Base-by-base conservation (phyloP, 169 alveolate species). In the Cryptosporidium viatorum region DNA sequence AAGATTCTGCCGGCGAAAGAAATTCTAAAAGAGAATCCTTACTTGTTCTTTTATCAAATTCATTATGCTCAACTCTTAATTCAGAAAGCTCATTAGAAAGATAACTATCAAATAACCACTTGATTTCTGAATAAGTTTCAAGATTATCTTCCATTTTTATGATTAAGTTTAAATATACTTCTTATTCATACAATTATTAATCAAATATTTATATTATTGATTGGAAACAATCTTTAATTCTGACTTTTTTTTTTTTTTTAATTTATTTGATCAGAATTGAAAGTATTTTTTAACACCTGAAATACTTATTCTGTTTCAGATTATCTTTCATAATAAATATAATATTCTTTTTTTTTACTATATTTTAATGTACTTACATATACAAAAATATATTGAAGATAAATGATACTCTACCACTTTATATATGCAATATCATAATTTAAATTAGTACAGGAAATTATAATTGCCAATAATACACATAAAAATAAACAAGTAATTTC, bases 1-100 rank as follows among this genome's bases (percentile, higher is more conserved):
- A 73, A 52, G 70, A 55, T 41, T 73, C 86, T 45, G 55, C 0
- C 2, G 86, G 86, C 1, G 86, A 73, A 0, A 55, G 52, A 73
- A 33, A 73, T 21, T 55, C 33, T 39, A 65, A 7, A 23, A 33
- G 8, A 3, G 37, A 23, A 5, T 69, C 84, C 3, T 26, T 16
- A 6, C 9, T n/a, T 1, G 50, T 5, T 29, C 23, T 65, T 35
- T 65, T 37, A 65, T 65, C 33, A 10, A 29, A 26, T 35, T 65
- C 43, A 23, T 50, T 14, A 18, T 0, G 29, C 6, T 41, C 41
- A 48, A 18, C 14, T 14, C 55, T 48, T 48, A 48, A 48, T 45
- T 70, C 84, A 70, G 68, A 50, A 23, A 10, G 23, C 16, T 3
- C 45, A 48, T 33, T 70, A 6, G 67, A 55, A 55, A 23, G 14